Conservation (phyloP, 169 alveolate genomes). For the Babesia gibsoni region DNA sequence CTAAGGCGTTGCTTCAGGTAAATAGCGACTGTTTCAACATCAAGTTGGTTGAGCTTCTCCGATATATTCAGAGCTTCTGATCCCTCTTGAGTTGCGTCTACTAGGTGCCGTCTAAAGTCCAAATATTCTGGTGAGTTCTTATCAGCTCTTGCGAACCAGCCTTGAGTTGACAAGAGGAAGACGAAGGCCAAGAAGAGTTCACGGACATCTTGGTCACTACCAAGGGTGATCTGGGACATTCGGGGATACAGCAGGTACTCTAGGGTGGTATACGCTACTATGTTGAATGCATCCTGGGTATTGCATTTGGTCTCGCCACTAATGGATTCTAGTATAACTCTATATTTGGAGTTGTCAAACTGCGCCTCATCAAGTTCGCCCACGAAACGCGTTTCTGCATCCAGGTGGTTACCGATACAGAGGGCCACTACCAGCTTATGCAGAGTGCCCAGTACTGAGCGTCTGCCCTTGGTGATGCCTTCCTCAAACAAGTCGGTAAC, state of each 20-base stretch:
- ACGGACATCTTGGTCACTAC: background rate
- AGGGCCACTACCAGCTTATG: constrained; percentile 15
- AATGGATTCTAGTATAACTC: constrained; percentile 5
- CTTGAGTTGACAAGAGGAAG: background rate
- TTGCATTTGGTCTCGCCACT: constrained; percentile 8
- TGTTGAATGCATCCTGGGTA: constrained; percentile 28
- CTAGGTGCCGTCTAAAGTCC: constrained; percentile 4
- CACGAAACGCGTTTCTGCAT: background rate
- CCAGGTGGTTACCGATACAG: background rate
- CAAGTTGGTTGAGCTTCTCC: background rate
- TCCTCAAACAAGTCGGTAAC: background rate
- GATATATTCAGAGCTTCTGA: background rate
- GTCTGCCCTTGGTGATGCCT: constrained; percentile 7
- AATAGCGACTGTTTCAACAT: background rate
- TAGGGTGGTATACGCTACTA: constrained; percentile 16
- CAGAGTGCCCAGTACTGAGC: background rate
- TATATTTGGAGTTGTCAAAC: constrained; percentile 1
- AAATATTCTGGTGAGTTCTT: constrained; percentile 4
- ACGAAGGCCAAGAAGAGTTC: constrained; percentile 38
- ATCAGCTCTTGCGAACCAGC: constrained; percentile 24
- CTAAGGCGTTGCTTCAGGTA: background rate
- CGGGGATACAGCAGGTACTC: constrained; percentile 26
- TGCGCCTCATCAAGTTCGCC: background rate
- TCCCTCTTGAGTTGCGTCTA: background rate
- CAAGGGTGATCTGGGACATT: constrained; percentile 1